Evolutionary conservation across 2,329 filamentous ascomycete genomes (phyloP), one percentile per base, ranked within the genome.

Genomic region (Pseudocercospora musae): DNA sequence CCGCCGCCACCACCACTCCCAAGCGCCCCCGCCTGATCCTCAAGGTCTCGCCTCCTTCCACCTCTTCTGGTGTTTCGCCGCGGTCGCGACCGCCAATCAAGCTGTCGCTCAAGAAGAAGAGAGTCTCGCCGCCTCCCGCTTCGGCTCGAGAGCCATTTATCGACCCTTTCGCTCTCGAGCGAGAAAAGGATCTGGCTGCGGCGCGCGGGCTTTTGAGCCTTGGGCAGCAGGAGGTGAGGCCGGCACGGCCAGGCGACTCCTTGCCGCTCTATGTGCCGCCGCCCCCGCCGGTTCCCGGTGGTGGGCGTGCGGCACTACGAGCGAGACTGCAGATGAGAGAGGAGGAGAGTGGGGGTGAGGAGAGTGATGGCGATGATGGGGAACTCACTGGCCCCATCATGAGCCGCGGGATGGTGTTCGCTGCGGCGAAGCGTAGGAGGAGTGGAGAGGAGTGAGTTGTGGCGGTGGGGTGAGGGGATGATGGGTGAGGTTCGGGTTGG

Each of bases 91-190:
- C 29, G 25, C 52, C 52, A 15, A 54, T 54, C 18, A 54, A 54
- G 29, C 52, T 54, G 15, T 54, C 52, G n/a, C 52, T 54, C 52
- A 54, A 54, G 52, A 54, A 40, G 52, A 8, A 6, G 27, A n/a
- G 11, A 3, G 2, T 13, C n/a, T 5, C 13, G 2, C 10, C 33
- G 13, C 31, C 10, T 8, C 10, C 10, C 20, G 20, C 46, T 15
- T 10, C 18, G 46, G 20, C 46, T 27, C 23, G 5, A 15, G 18
- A 23, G 20, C 23, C 48, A 13, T 52, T 52, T 10, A 11, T 29
- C 15, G 48, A 52, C 13, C 48, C 48, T 25, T 52, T 52, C 48
- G 48, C 18, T 20, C 18, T 25, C 18, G 44, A 48, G 20, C 20
- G 44, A 21, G 44, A 48, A 18, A 20, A 18, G n/a, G 44, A 48